Base-by-base conservation (phyloP, 495 filamentous ascomycete genomes). In the Sordaria brevicollis region DNA sequence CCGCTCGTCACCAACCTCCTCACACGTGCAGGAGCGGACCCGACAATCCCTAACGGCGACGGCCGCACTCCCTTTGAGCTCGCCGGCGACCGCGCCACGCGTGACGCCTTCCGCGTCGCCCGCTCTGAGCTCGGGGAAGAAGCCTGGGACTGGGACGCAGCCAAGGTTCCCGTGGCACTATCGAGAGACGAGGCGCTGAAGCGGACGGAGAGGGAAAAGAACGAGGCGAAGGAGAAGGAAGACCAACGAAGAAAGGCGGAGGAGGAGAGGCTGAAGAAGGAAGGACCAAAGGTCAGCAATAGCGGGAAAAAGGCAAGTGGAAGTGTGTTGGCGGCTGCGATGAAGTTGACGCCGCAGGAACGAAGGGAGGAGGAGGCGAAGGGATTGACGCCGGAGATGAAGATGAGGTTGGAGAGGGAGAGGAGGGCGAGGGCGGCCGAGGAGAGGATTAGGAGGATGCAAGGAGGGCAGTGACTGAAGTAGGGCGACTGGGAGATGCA, bases 31-130 rank as follows among this genome's bases (percentile, higher is more conserved):
- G 79, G 81, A 21, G 90, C 92, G 17, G 88, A 97, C 76, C 95
- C 95, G 2, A 90, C 90, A 0, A 15, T 88, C 4, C 73, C 76
- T 11, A 98, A 90, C 77, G 85, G 87, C 38, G 86, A 87, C 54
- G 91, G 89, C 21, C 91, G 89, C 74, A 90, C 93, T 0, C 79
- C 95, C 0, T 98, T 96, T 76, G 93, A 96, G 43, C 86, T 98
- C 5, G 87, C 92, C 10, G 93, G 96, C 35, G 93, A 98, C 76
- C 87, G 94, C 2, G 81, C 89, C 3, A 97, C 93, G 0, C 87
- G 95, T 1, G 94, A 98, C 74, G 92, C 93, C 5, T 99, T 99
- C 82, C 91, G 96, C 4, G 85, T 97, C 29, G 93, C 93, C 1
- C 89, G 95, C 9, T 83, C 85, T 62, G 90, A 94, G 74, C 83